Evolutionary conservation across 169 alveolate species (phyloP).

Genomic region (Eimeria falciformis): DNA sequence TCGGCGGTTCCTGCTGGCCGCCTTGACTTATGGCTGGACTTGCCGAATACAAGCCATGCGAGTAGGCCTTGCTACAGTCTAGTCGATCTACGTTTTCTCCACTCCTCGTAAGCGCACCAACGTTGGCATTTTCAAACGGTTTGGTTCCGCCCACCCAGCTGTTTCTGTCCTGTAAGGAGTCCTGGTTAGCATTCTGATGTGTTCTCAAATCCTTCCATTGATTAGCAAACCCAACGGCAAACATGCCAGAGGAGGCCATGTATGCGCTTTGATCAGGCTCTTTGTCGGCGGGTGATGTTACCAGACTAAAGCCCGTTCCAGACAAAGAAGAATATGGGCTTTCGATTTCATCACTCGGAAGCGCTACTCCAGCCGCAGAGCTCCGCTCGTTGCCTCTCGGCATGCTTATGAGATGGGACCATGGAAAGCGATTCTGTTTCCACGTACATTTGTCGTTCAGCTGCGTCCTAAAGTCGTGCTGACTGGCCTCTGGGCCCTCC

Average conservation of each 20-base stretch:
- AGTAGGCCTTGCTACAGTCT: neutral
- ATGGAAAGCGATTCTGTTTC: slow-evolving; percentile 47
- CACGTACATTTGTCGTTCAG: slow-evolving; percentile 57
- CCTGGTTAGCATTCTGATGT: neutral
- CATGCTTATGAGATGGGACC: slow-evolving; percentile 62
- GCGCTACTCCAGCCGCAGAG: slow-evolving; percentile 11
- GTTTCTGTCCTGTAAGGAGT: neutral
- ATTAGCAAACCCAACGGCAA: neutral
- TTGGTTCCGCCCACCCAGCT: too few species aligned
- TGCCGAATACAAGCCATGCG: slow-evolving; percentile 12
- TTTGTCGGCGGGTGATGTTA: slow-evolving; percentile 23
- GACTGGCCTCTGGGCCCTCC: slow-evolving; percentile 48
- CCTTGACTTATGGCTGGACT: neutral
- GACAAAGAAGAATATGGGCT: slow-evolving; percentile 32
- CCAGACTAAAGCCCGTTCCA: slow-evolving; percentile 31
- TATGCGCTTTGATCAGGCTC: slow-evolving; percentile 2
- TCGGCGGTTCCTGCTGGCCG: neutral
- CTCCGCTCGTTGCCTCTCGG: slow-evolving; percentile 7
- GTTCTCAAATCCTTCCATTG: neutral
- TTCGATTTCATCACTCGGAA: slow-evolving; percentile 12
- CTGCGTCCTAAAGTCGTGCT: slow-evolving; percentile 51
- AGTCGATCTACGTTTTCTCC: slow-evolving; percentile 32
- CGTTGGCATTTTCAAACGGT: neutral
- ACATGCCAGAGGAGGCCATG: slow-evolving; percentile 17
- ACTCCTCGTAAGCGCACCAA: neutral